Percentiles rank a stretch among this genome's conserved stretches.
These are phyloP conservation scores for Alternaria alternata DNA, from an alignment of 2,329 filamentous ascomycete genomes.

Conservation along the genomic window DNA sequence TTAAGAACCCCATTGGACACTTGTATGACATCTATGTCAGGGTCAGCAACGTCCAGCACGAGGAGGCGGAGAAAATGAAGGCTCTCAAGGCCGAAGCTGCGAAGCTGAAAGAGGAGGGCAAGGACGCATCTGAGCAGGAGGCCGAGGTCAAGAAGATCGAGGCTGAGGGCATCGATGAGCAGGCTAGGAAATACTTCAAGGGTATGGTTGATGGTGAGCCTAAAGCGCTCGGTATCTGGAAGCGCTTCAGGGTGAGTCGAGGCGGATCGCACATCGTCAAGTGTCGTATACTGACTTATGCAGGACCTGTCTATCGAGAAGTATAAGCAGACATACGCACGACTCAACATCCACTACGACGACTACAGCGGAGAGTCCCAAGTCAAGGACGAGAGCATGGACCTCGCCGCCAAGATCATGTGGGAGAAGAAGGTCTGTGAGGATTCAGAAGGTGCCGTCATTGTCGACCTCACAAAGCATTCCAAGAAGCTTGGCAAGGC, in stretches of 20 bases:
- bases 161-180: conserved; percentile 65
- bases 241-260: conserved; percentile 61
- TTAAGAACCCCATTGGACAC: conserved; percentile 80
- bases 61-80: conserved; percentile 72
- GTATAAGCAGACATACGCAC: conserved; percentile 70
- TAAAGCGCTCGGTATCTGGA: conserved; percentile 68
- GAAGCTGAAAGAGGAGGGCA: conserved; percentile 52
- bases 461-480: conserved; percentile 75
- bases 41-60: conserved; percentile 70
- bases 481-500: conserved; percentile 73
- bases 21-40: conserved; percentile 83
- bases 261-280: not conserved
- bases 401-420: conserved; percentile 66
- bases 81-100: conserved; percentile 57
- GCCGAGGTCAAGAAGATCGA: conserved; percentile 52
- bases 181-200: conserved; percentile 76
- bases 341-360: conserved; percentile 71
- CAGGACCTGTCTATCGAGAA: conserved; percentile 69
- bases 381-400: conserved; percentile 69
- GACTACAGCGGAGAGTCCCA: conserved; percentile 75
- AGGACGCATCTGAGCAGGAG: conserved; percentile 53
- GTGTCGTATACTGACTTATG: conserved; percentile 12
- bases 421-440: conserved; percentile 69
- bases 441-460: conserved; percentile 70
- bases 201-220: conserved; percentile 70